Conservation (phyloP, 148 eudicot species). For the Amaranthus cruentus region DNA sequence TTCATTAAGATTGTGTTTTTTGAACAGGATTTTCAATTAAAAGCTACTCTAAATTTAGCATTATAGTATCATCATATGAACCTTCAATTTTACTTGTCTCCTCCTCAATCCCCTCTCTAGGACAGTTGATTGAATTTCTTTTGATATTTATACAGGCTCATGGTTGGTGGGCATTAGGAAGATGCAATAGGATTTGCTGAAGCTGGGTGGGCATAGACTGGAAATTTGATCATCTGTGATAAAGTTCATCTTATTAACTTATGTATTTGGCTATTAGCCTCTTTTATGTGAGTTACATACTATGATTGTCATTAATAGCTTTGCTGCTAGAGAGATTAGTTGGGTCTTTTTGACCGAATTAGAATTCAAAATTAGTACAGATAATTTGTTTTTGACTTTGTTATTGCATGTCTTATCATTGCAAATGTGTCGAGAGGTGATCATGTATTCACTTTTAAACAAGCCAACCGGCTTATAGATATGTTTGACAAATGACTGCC, state of each 20-base stretch:
- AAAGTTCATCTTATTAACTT: neutral
- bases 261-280: constrained; percentile 18
- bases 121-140: neutral
- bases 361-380: constrained; percentile 11
- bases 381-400: constrained; percentile 1
- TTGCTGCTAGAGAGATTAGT: constrained; percentile 6
- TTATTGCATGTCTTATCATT: neutral
- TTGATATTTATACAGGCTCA: neutral
- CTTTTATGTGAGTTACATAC: constrained; percentile 13
- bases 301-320: constrained; percentile 17
- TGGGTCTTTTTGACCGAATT: constrained; percentile 1
- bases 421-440: neutral
- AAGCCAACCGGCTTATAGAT: too few species aligned
- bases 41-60: neutral
- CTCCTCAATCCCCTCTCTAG: neutral
- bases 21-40: neutral
- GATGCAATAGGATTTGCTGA: constrained; percentile 9
- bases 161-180: constrained; percentile 24
- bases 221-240: constrained; percentile 14
- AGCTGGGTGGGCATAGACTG: constrained; percentile 8
- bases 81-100: neutral
- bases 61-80: too few species aligned
- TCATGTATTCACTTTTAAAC: neutral
- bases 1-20: neutral
- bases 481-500: too few species aligned